Conservation (phyloP, 371 early-diverging fungal genomes). For the Synchytrium microbalum region DNA sequence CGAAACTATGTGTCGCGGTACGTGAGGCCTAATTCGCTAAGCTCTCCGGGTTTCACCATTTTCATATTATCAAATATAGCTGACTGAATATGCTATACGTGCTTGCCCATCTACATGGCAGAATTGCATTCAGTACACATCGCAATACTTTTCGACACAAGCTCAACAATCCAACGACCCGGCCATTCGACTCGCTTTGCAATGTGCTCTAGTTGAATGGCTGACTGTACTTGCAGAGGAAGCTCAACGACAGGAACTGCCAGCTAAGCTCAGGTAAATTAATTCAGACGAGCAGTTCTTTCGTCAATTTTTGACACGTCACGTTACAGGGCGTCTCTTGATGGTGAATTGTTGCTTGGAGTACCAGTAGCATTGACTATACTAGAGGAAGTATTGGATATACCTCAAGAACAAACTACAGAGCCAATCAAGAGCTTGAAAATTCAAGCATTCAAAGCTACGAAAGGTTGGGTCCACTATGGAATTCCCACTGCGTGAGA, state of each 20-base stretch:
- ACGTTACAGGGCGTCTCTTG: constrained; percentile 35
- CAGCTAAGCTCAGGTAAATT: too few species aligned
- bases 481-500: constrained; percentile 50
- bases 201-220: constrained; percentile 14
- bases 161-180: constrained; percentile 28
- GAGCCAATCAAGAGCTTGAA: background rate
- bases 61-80: constrained; percentile 27
- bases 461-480: constrained; percentile 59
- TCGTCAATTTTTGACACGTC: too few species aligned
- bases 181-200: constrained; percentile 24
- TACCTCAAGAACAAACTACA: background rate
- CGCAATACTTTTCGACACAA: constrained; percentile 40
- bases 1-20: constrained; percentile 63
- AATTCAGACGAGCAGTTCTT: too few species aligned
- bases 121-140: constrained; percentile 46
- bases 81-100: constrained; percentile 58
- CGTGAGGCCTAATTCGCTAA: constrained; percentile 12
- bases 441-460: constrained; percentile 31
- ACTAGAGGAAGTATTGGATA: constrained; percentile 16
- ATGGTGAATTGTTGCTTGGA: constrained; percentile 41
- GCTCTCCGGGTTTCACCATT: background rate
- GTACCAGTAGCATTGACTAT: constrained; percentile 40
- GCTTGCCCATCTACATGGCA: constrained; percentile 56
- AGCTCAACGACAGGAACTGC: constrained; percentile 30
- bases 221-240: background rate